phyloP scores from a whole-genome alignment of 2,329 filamentous ascomycete species.

The Cladophialophora carrionii region DNA sequence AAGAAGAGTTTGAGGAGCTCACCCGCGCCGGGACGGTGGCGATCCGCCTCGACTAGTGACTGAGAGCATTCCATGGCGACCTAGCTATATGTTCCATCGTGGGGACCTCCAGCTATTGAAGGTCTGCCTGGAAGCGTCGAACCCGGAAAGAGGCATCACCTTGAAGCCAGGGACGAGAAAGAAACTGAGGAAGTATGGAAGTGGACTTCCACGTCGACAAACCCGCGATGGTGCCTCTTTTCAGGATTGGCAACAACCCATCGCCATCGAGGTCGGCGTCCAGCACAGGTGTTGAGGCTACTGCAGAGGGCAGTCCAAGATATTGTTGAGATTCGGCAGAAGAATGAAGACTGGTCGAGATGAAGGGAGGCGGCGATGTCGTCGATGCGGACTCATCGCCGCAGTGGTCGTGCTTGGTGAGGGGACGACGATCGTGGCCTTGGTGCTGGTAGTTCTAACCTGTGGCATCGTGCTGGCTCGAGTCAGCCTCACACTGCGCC shows the following conservation, averaged over 20 bases:
- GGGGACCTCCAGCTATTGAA: neutral
- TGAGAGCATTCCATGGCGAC: neutral
- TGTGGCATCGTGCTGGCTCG: neutral
- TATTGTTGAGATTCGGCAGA: neutral
- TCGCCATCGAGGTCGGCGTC: neutral
- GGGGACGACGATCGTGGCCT: neutral
- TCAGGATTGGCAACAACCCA: neutral
- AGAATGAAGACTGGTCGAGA: neutral
- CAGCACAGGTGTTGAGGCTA: neutral
- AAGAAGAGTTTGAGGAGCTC: neutral
- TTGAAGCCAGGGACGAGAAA: neutral
- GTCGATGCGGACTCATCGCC: neutral
- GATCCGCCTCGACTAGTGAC: too few species aligned
- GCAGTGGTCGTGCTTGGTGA: neutral
- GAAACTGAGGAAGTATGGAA: constrained; percentile 1
- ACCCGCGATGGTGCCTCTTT: neutral
- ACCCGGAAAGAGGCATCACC: neutral
- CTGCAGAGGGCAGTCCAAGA: neutral
- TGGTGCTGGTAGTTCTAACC: neutral
- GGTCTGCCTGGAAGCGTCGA: neutral
- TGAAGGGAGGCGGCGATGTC: neutral
- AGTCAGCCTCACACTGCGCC: neutral
- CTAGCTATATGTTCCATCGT: neutral
- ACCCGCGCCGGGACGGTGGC: neutral
- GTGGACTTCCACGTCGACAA: neutral